Evolutionary conservation across 1,284 basidiomycete species (phyloP).

Genomic region (Leccinum pachyderme): DNA sequence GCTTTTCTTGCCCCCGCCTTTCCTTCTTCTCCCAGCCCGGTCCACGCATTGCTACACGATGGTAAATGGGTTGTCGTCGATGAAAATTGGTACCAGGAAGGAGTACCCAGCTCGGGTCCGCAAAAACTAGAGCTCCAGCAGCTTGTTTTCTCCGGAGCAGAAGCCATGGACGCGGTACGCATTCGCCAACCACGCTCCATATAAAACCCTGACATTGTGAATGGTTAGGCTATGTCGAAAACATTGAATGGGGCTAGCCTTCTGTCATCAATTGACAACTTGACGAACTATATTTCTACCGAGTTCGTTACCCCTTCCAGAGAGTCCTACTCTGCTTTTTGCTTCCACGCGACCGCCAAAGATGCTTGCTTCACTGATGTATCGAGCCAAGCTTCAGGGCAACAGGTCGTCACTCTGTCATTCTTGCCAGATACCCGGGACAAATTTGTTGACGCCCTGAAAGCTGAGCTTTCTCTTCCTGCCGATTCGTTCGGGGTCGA

Average conservation of each 20-base stretch:
- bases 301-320: slow-evolving; percentile 43
- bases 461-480: slow-evolving; percentile 33
- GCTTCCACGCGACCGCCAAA: slow-evolving; percentile 30
- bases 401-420: slow-evolving; percentile 56
- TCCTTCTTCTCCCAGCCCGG: slow-evolving; percentile 47
- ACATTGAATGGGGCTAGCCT: slow-evolving; percentile 34
- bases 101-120: slow-evolving; percentile 33
- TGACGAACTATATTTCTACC: slow-evolving; percentile 48
- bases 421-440: slow-evolving; percentile 53
- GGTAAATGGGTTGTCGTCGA: slow-evolving; percentile 56
- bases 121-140: slow-evolving; percentile 61
- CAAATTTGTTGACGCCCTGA: slow-evolving; percentile 49
- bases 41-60: slow-evolving; percentile 51
- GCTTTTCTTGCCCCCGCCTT: slow-evolving; percentile 60
- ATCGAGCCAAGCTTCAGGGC: slow-evolving; percentile 33
- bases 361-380: slow-evolving; percentile 43
- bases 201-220: slow-evolving; percentile 5
- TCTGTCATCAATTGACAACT: slow-evolving; percentile 43
- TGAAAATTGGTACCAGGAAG: slow-evolving; percentile 47
- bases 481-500: slow-evolving; percentile 41
- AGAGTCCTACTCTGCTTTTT: slow-evolving; percentile 36
- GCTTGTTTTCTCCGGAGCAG: slow-evolving; percentile 55
- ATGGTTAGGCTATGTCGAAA: slow-evolving; percentile 3
- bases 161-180: slow-evolving; percentile 37
- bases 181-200: neutral